A percentile compares a stretch with the other conserved stretches of the same genome.
Conservation (phyloP, 2,329 filamentous ascomycete species). For the Ophiostoma tasmaniense region DNA sequence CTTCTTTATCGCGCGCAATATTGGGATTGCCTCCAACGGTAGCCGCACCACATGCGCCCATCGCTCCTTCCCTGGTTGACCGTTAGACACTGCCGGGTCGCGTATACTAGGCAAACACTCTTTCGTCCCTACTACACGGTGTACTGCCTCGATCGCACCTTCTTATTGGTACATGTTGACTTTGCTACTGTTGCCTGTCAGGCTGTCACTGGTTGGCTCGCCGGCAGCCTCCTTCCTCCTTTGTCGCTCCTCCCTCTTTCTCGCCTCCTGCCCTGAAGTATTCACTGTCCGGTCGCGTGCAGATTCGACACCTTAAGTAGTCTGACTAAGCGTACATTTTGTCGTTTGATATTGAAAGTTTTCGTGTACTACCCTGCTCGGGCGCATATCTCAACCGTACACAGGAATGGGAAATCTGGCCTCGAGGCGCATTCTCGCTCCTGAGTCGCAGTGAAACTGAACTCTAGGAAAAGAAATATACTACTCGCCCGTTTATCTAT, state of each 20-base stretch:
- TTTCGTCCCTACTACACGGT: background rate
- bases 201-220: background rate
- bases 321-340: background rate
- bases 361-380: background rate
- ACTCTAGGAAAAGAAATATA: background rate
- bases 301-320: background rate
- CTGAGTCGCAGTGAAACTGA: background rate
- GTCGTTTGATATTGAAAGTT: background rate
- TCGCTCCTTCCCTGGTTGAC: background rate
- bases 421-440: background rate
- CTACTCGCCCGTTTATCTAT: background rate
- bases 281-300: background rate
- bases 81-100: background rate
- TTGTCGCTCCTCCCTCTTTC: background rate
- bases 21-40: background rate
- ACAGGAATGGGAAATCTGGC: constrained; percentile 1
- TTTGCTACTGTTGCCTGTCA: background rate
- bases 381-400: background rate
- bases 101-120: background rate
- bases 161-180: background rate
- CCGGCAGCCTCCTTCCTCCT: background rate
- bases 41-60: background rate
- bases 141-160: background rate
- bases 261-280: background rate
- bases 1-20: background rate